A percentile compares a stretch with the other conserved stretches of the same genome.
These are phyloP conservation scores for Talaromyces funiculosus DNA, from an alignment of 2,329 filamentous ascomycete species.

Conservation along the genomic window DNA sequence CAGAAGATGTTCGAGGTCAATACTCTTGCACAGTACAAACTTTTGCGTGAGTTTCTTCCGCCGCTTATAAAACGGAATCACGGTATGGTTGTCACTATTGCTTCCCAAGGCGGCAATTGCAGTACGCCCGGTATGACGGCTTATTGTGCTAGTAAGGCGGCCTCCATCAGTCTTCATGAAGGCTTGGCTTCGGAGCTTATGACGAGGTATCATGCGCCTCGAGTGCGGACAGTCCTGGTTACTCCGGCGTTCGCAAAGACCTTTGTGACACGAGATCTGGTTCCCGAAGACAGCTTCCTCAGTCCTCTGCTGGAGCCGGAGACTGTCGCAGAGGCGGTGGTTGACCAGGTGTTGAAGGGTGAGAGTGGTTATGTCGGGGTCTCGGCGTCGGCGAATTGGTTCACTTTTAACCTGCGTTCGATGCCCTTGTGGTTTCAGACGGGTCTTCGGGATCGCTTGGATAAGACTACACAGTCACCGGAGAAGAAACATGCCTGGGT, in stretches of 20 bases:
- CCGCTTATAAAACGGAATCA: conserved; percentile 42
- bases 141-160: conserved; percentile 46
- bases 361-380: conserved; percentile 53
- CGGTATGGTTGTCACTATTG: conserved; percentile 52
- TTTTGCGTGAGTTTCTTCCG: conserved; percentile 44
- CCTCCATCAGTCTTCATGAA: conserved; percentile 47
- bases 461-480: conserved; percentile 18
- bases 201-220: conserved; percentile 23
- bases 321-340: conserved; percentile 60
- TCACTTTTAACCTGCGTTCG: conserved; percentile 39
- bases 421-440: conserved; percentile 61
- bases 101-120: conserved; percentile 45
- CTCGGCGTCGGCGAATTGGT: conserved; percentile 46
- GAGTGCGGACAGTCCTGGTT: conserved; percentile 25
- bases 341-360: conserved; percentile 54
- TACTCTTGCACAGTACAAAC: conserved; percentile 43
- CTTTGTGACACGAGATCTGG: conserved; percentile 39
- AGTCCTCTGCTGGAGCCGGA: conserved; percentile 53
- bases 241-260: conserved; percentile 7
- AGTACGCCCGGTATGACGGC: conserved; percentile 42
- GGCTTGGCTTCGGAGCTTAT: conserved; percentile 29
- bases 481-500: conserved; percentile 15
- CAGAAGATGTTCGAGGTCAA: conserved; percentile 45
- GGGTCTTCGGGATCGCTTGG: conserved; percentile 40
- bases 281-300: conserved; percentile 48